phyloP scores from a whole-genome alignment of 306 rosid species.

The Cucurbita argyrosperma region DNA sequence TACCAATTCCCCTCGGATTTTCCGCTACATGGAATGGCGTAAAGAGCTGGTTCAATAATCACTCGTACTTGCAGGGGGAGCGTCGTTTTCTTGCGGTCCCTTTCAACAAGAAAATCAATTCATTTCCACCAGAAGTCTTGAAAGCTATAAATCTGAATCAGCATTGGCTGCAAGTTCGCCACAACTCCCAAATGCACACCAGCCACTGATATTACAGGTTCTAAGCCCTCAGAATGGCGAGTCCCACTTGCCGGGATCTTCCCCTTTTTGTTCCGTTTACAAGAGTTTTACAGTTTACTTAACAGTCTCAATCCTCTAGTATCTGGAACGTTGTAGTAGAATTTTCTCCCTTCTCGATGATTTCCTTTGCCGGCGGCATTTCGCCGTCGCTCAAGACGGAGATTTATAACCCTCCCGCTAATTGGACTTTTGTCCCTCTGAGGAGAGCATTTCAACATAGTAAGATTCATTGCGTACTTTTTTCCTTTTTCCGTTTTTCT shows the following conservation, averaged over 20 bases:
- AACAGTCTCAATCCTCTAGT: not conserved
- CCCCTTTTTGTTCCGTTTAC: not conserved
- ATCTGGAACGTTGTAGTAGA: not conserved
- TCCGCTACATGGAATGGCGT: not conserved
- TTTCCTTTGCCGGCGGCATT: constrained; percentile 27
- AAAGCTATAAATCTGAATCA: not conserved
- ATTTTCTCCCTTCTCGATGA: constrained; percentile 16
- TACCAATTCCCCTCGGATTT: not conserved
- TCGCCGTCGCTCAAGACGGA: constrained; percentile 32
- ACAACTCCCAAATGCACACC: constrained; percentile 17
- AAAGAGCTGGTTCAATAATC: not conserved
- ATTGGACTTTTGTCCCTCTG: constrained; percentile 18
- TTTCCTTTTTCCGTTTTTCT: not conserved
- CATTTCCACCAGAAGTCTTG: not conserved
- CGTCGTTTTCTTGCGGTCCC: not conserved
- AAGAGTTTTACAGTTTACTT: not conserved
- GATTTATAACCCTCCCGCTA: constrained; percentile 18
- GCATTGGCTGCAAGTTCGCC: constrained; percentile 24
- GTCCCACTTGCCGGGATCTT: not conserved
- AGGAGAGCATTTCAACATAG: constrained; percentile 34
- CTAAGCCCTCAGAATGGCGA: not conserved
- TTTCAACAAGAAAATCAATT: not conserved
- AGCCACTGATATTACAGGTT: constrained; percentile 18
- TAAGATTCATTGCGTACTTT: constrained; percentile 8
- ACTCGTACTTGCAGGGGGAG: not conserved